Percentiles rank a stretch among this genome's conserved stretches.
phyloP scores from a whole-genome alignment of 805 yeast species.

The Ogataea pilisensis region DNA sequence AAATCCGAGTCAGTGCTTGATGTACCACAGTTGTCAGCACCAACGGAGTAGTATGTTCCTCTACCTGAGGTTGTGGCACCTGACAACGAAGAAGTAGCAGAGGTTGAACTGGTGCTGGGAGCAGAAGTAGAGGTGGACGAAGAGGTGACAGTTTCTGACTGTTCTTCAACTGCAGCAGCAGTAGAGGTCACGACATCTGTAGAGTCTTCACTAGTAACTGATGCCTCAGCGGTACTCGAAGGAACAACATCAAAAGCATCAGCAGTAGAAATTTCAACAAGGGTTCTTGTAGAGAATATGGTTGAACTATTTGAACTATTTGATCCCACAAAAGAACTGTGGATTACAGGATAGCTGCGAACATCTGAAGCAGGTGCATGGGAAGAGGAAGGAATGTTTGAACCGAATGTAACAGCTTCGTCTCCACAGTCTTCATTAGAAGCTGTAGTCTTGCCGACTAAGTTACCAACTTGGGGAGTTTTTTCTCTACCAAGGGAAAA shows the following conservation, averaged over 20 bases:
- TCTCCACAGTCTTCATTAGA: not conserved
- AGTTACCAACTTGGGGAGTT: no score
- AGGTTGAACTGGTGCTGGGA: slow-evolving; percentile 2
- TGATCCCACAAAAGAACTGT: no score
- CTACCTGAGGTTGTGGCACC: slow-evolving; percentile 31
- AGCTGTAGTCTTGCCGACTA: not conserved
- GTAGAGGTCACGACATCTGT: no score
- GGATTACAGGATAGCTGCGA: no score
- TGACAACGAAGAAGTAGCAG: not conserved
- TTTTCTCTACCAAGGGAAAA: no score
- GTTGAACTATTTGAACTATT: not conserved
- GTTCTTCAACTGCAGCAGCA: no score
- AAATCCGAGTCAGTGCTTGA: slow-evolving; percentile 37
- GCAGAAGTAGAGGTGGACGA: slow-evolving; percentile 6
- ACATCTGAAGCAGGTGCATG: no score
- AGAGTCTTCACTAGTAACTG: no score
- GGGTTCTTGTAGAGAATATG: not conserved
- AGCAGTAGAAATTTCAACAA: not conserved
- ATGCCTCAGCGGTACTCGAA: no score
- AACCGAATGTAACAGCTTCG: no score
- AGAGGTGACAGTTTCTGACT: slow-evolving; percentile 2
- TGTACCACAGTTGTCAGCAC: slow-evolving; percentile 49
- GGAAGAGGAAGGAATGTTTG: no score
- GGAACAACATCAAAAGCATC: no score
- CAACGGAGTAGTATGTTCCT: slow-evolving; percentile 47